phyloP scores from a whole-genome alignment of 495 filamentous ascomycete genomes.

The Penicillium silybi region DNA sequence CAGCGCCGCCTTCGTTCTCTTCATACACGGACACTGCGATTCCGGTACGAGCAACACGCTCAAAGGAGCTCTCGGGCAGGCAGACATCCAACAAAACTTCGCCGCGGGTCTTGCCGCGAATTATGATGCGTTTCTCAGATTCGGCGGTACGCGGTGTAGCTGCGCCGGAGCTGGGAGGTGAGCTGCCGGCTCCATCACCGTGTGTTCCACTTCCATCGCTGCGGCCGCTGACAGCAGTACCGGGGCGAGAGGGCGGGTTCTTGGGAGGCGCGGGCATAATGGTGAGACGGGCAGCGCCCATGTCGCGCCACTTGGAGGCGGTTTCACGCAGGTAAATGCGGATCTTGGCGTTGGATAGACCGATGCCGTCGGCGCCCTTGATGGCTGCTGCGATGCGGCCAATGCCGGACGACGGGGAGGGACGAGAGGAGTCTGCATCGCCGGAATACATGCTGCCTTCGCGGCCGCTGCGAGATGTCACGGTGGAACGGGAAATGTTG shows the following conservation, averaged over 20 bases:
- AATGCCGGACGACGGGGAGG: constrained; percentile 46
- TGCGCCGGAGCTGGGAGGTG: constrained; percentile 33
- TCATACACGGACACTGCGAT: constrained; percentile 87
- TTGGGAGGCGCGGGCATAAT: constrained; percentile 65
- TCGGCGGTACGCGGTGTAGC: constrained; percentile 35
- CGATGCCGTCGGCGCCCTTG: constrained; percentile 50
- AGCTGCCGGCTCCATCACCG: constrained; percentile 12
- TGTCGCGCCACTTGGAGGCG: constrained; percentile 80
- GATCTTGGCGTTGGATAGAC: constrained; percentile 72
- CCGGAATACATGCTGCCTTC: constrained; percentile 60
- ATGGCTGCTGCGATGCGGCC: constrained; percentile 53
- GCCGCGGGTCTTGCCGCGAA: constrained; percentile 62
- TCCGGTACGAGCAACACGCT: constrained; percentile 73
- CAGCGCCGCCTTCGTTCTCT: constrained; percentile 66
- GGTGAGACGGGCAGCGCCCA: constrained; percentile 76
- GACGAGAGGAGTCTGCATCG: constrained; percentile 51
- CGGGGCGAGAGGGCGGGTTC: constrained; percentile 40
- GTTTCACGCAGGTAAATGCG: constrained; percentile 76
- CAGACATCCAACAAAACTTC: constrained; percentile 76
- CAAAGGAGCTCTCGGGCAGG: constrained; percentile 78
- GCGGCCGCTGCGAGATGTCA: constrained; percentile 52
- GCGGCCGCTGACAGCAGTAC: constrained; percentile 27
- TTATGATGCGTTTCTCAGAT: constrained; percentile 77
- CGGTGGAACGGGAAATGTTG: constrained; percentile 67
- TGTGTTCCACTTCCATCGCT: constrained; percentile 20